Evolutionary conservation across 345 rosid genomes (phyloP), one percentile per base, ranked within the genome.

Genomic region (Arabidopsis arenosa): DNA sequence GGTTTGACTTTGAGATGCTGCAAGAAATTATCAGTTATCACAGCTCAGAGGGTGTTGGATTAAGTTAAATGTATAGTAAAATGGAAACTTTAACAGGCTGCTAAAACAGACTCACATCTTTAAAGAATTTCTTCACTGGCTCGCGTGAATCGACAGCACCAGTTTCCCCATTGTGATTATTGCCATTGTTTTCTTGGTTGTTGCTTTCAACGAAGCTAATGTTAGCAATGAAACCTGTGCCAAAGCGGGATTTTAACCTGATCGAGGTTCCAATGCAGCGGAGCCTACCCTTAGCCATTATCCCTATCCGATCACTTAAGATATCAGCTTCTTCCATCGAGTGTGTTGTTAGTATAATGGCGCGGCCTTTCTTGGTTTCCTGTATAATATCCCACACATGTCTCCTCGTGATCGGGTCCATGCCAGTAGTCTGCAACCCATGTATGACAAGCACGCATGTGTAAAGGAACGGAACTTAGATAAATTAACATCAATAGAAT

Each of bases 271-370:
- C 96, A 47, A 89, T 79, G 83, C 98, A 94, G 71, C 88, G 88
- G 53, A 94, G 93, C 80, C 92, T 82, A 44, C 97, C 98, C 88
- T 92, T 92, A 61, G 97, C 96, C 98, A 94, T 89, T 56, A 92
- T 94, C 72, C 92, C 92, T 44, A 92, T 92, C 37, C 92, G 91
- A 79, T 94, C 98, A 81, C 98, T 85, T 63, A 94, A 72, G 56
- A 90, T 86, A 72, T 88, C 98, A 44, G 97, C 97, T 84, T 94
- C 97, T 79, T 94, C 98, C 97, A 89, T 88, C 1, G 98, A 94
- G 85, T 94, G 97, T 9, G 98, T 94, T 6, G 95, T 94, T 54
- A 92, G 72, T 60, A 94, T 73, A 78, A 94, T 90, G 67, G 92
- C 93, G 7, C 93, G 92, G 0, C 95, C 98, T 80, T 86, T 87